Evolutionary conservation across 768 basidiomycete genomes (phyloP), one percentile per base, ranked within the genome.

Genomic region (Panaeolus cyanescens): DNA sequence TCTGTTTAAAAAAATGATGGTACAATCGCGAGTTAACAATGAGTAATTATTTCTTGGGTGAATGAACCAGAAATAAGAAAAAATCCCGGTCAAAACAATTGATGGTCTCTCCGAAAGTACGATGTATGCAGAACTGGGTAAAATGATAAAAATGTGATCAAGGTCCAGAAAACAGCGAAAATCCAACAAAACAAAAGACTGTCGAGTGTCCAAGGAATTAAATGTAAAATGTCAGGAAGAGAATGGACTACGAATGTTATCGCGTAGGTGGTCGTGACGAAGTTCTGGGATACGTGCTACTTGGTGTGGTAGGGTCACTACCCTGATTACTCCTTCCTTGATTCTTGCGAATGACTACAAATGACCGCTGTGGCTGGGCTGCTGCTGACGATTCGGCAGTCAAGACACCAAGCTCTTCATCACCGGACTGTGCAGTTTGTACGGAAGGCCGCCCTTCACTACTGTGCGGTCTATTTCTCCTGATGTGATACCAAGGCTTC

Each of bases 291-390:
- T 68, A 67, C 8, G 63, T 62, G 30, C 32, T 54, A n/a, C 53
- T 32, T 9, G 56, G 30, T 30, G 39, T 58, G 20, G 58, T 28
- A 25, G 39, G 61, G 37, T 22, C 58, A 55, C 64, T 64, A 34
- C 53, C 56, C 63, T 75, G 75, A 54, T 75, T 74, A 53, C 75
- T 55, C 54, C 74, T 68, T 12, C 71, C 72, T 59, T 75, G 81
- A 28, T 82, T 79, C 70, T 86, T 87, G n/a, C 88, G 80, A 54
- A 90, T 84, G 32, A 91, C 89, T 19, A 90, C 88, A 64, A 91
- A 91, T 30, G 88, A 89, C 65, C 85, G 75, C 63, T 74, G 80
- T 42, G 74, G 79, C 61, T 74, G 77, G 32, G 74, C 70, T 17
- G 74, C 68, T 17, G 73, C 45, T 28, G 45, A 25, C n/a, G 25